These are phyloP conservation scores for Gaeumannomyces tritici DNA, from an alignment of 2,329 filamentous ascomycete genomes.

Conservation along the genomic window DNA sequence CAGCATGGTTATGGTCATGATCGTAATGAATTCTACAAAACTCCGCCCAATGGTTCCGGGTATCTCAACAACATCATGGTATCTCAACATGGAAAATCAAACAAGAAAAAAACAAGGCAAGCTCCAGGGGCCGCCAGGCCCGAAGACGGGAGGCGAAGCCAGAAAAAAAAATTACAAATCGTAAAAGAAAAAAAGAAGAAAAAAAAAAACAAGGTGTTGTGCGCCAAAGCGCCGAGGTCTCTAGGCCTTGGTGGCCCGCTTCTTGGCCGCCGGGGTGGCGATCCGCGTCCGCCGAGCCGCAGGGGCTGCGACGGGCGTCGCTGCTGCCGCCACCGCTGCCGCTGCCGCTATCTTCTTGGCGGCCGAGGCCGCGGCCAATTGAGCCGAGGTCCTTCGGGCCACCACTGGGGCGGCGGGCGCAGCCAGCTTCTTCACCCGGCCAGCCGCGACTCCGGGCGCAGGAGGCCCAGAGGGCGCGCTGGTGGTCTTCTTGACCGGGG, in stretches of 20 bases:
- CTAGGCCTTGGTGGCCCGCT: conserved; percentile 4
- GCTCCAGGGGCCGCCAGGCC: neutral
- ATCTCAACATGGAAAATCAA: neutral
- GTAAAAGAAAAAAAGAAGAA: neutral
- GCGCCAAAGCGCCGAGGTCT: neutral
- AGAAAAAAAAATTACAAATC: neutral
- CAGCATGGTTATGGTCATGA: neutral
- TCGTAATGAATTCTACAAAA: neutral
- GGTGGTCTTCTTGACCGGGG: conserved; percentile 2
- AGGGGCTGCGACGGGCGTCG: neutral
- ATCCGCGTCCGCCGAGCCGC: conserved; percentile 10
- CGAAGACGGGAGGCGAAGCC: neutral
- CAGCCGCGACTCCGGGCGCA: neutral
- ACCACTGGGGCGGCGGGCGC: conserved; percentile 8
- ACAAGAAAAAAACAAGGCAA: neutral
- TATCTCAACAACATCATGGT: neutral
- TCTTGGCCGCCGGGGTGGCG: conserved; percentile 13
- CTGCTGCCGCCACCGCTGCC: neutral
- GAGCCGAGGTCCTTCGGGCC: conserved; percentile 6
- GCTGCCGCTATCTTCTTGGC: neutral
- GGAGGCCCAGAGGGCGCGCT: neutral
- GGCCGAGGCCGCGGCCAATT: conserved; percentile 4
- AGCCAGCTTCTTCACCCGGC: neutral
- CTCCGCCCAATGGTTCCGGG: neutral
- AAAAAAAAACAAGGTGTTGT: neutral